phyloP scores from a whole-genome alignment of 441 rosid genomes.

The Syzygium syzygioides region DNA sequence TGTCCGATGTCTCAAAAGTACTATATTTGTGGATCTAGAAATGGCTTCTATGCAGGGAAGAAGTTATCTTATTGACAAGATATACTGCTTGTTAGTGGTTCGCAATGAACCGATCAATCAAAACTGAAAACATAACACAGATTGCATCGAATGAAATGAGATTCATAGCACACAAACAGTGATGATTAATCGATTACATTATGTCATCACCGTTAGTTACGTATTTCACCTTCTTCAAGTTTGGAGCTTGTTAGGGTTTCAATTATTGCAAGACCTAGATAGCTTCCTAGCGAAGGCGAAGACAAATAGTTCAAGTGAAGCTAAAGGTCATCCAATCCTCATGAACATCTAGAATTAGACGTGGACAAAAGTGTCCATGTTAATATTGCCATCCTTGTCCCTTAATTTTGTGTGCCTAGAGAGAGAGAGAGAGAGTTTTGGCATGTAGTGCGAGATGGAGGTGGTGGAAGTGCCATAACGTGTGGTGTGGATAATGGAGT shows the following conservation, averaged over 20 bases:
- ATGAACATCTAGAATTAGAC: not conserved
- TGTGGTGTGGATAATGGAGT: not conserved
- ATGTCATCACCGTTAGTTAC: accelerated
- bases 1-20: not conserved
- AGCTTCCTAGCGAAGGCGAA: not conserved
- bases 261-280: not conserved
- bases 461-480: not conserved
- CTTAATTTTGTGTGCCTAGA: not conserved
- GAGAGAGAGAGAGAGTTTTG: not conserved
- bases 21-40: not conserved
- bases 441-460: not conserved
- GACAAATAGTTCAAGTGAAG: not conserved
- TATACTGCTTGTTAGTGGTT: not conserved
- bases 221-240: not conserved
- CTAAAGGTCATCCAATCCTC: not conserved
- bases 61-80: too few species aligned
- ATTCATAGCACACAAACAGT: not conserved
- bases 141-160: not conserved
- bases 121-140: not conserved
- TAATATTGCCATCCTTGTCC: not conserved
- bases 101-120: accelerated
- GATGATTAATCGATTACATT: not conserved
- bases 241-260: not conserved
- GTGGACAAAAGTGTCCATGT: not conserved
- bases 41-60: not conserved